Base-by-base conservation (phyloP, 371 early-diverging fungal genomes). In the Mucor saturninus region DNA sequence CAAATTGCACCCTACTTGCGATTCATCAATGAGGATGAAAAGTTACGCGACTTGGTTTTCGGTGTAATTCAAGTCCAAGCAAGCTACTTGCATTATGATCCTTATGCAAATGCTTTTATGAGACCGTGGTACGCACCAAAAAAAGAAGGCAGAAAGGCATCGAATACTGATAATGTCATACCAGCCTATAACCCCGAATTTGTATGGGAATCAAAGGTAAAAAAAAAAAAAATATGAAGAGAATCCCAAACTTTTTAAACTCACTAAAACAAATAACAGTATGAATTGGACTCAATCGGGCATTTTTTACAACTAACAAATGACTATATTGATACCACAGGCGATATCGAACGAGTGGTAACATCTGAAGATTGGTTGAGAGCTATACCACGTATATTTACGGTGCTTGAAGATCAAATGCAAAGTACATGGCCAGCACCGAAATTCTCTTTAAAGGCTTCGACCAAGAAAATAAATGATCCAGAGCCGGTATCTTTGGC, bases 61-160 rank as follows among this genome's bases (percentile, higher is more conserved):
- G 81, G 81, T 13, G 73, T 79, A 3, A 50, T 81, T 11, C 56
- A 70, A 46, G 69, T 74, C 0, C 81, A 81, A 54, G 77, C 82
- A 21, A 69, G 62, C 26, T 79, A 71, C 64, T 51, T 85, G 9
- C 10, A 65, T 40, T 74, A 74, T 61, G 70, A 76, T 43, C 76
- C 78, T n/a, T 83, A 82, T 64, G 73, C 85, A 4, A 85, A 85
- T 68, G 81, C 85, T 9, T 85, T 80, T 64, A 32, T 70, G 10
- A 60, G 66, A n/a, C 79, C 79, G 9, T 74, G 72, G 69, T 69
- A 74, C 53, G 77, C 74, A 14, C 74, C 77, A 4, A 56, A 51
- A 26, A 43, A 30, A 11, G 39, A 65, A 15, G 46, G 39, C 1
- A 49, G 30, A 35, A 61, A 46, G 30, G 60, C 67, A 15, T 62